phyloP scores from a whole-genome alignment of 2,329 filamentous ascomycete species.

The Phaeoacremonium minimum region DNA sequence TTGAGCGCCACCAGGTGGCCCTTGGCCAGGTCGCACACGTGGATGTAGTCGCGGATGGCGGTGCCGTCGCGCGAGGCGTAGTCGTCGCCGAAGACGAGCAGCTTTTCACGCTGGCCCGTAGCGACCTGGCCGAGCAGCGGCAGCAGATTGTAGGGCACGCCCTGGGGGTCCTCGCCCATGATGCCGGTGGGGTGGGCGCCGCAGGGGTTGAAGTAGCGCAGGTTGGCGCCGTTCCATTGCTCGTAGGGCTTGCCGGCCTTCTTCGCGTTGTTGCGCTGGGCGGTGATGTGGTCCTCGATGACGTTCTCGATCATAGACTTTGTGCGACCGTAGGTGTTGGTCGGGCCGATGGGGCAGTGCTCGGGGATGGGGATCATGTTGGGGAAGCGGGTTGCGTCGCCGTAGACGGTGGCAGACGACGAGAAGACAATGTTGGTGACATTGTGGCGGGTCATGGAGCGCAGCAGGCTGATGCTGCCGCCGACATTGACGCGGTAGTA shows the following conservation, averaged over 20 bases:
- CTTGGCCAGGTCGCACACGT: conserved; percentile 83
- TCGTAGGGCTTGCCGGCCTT: conserved; percentile 75
- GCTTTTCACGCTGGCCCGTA: conserved; percentile 88
- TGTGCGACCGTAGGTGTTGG: conserved; percentile 96
- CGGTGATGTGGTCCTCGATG: conserved; percentile 86
- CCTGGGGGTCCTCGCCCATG: conserved; percentile 97
- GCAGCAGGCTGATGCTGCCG: conserved; percentile 82
- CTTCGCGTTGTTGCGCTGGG: conserved; percentile 76
- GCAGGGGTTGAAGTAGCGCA: conserved; percentile 97
- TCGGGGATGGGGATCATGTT: conserved; percentile 99
- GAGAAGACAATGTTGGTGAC: conserved; percentile 98
- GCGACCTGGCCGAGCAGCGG: conserved; percentile 94
- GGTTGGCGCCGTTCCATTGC: conserved; percentile 87
- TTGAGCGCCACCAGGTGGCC: conserved; percentile 88
- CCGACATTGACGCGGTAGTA: conserved; percentile 98
- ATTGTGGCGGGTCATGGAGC: conserved; percentile 83
- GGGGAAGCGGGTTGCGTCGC: conserved; percentile 90
- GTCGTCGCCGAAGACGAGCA: conserved; percentile 92
- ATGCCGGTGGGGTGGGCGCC: conserved; percentile 92
- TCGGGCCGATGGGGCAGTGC: conserved; percentile 90
- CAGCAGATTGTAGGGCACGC: conserved; percentile 91
- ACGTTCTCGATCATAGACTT: conserved; percentile 89
- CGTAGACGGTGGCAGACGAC: conserved; percentile 95
- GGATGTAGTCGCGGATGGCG: conserved; percentile 96
- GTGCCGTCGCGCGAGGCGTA: conserved; percentile 89